phyloP scores from a whole-genome alignment of 2,329 filamentous ascomycete genomes.

The Lanzia echinophila region DNA sequence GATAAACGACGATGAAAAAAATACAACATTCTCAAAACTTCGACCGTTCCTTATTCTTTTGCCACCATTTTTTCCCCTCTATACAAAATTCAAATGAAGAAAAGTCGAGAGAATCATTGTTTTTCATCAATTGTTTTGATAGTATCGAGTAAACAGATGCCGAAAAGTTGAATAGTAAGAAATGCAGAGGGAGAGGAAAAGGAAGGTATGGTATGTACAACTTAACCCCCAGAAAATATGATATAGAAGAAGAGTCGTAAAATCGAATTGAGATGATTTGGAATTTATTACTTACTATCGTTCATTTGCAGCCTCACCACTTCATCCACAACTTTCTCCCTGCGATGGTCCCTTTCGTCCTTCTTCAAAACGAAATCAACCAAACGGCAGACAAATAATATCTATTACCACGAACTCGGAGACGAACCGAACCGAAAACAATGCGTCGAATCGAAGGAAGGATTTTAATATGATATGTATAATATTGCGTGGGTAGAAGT shows the following conservation, averaged over 20 bases:
- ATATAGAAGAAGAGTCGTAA: background rate
- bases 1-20: background rate
- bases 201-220: conserved; percentile 1
- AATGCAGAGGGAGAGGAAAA: no score
- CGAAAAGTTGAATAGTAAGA: no score
- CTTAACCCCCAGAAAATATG: background rate
- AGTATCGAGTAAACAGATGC: no score
- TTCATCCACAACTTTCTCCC: conserved; percentile 1
- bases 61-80: no score
- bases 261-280: background rate
- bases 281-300: conserved; percentile 21
- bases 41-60: background rate
- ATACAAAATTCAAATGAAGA: background rate
- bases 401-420: no score
- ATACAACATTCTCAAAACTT: background rate
- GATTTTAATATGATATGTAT: background rate
- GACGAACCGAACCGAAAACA: no score
- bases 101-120: background rate
- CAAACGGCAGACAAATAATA: no score
- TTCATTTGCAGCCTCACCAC: conserved; percentile 22
- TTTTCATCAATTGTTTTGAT: background rate
- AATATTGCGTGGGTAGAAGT: no score
- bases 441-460: background rate
- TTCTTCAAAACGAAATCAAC: no score
- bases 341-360: background rate